A percentile compares a stretch with the other conserved stretches of the same genome.
Conservation (phyloP, 768 basidiomycete genomes). For the Tricholomella constricta region DNA sequence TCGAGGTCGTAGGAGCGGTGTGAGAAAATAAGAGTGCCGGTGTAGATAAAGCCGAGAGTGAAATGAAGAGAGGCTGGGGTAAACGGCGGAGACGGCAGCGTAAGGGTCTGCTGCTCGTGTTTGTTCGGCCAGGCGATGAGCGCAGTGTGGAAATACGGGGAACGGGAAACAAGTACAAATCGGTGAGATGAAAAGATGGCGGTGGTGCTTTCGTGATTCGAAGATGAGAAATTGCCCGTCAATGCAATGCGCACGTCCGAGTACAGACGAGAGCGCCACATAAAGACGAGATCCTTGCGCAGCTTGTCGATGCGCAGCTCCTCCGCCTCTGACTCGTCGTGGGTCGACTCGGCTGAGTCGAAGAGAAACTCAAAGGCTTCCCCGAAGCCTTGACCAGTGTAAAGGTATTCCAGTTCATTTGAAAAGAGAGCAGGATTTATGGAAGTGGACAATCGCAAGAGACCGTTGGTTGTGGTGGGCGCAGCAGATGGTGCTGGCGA, state of each 20-base stretch:
- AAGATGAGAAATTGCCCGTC: slow-evolving; percentile 64
- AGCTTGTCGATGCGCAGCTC: slow-evolving; percentile 78
- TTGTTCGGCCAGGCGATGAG: slow-evolving; percentile 64
- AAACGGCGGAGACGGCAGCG: slow-evolving; percentile 89
- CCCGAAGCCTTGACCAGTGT: slow-evolving; percentile 88
- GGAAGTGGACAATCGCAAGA: slow-evolving; percentile 65
- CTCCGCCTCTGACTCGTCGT: slow-evolving; percentile 45
- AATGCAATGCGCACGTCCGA: slow-evolving; percentile 87
- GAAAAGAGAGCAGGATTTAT: slow-evolving; percentile 83
- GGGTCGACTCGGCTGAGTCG: slow-evolving; percentile 59
- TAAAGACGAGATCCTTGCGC: slow-evolving; percentile 91
- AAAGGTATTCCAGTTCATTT: slow-evolving; percentile 92
- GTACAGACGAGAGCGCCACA: slow-evolving; percentile 95
- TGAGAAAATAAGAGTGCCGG: slow-evolving; percentile 91
- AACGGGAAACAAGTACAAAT: slow-evolving; percentile 89
- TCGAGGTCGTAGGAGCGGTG: slow-evolving; percentile 91
- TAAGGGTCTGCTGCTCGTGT: slow-evolving; percentile 58
- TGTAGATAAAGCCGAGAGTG: slow-evolving; percentile 92
- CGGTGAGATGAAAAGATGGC: slow-evolving; percentile 91
- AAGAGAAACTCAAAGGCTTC: slow-evolving; percentile 88
- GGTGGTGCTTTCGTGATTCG: slow-evolving; percentile 67
- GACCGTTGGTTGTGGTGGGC: slow-evolving; percentile 39
- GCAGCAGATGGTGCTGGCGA: slow-evolving; percentile 49
- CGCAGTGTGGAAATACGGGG: slow-evolving; percentile 81
- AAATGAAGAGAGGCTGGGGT: slow-evolving; percentile 94